Evolutionary conservation across 495 filamentous ascomycete species (phyloP), one percentile per base, ranked within the genome.

Genomic region (Penicillium angulare): DNA sequence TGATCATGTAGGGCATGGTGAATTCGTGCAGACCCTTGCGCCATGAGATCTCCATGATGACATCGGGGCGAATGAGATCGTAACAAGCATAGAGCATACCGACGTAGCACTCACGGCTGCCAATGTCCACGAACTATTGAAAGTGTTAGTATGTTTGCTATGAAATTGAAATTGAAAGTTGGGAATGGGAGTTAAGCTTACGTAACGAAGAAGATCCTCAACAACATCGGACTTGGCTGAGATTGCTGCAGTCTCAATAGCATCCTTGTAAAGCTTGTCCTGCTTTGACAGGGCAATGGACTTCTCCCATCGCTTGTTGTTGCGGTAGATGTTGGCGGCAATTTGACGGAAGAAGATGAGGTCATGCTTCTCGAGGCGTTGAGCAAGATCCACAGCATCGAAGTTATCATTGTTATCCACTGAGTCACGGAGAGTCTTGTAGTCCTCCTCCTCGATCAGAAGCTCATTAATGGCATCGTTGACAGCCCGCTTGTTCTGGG

Each of bases 1-100:
- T 97, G 80, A 99, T 97, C 90, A 99, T 95, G 78, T 91, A 99
- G 13, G 95, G 95, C 95, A 99, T 97, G 48, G 92, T 95, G 76
- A 95, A 97, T 78, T 99, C 95, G 54, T 86, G 84, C 29, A 99
- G 85, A 45, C 91, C 89, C 67, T 95, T 79, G 59, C 95, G 92
- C 95, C 95, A 99, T 46, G 92, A 96, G 43, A 99, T 78, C 75
- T 99, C 95, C 75, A 99, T 83, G 50, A 97, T 86, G 34, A 90
- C 79, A 56, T 96, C 87, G 10, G 95, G 86, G 15, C 87, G 88
- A 63, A 99, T 92, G 42, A 99, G 84, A 51, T 99, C 95, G 72
- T 99, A 96, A 80, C 95, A 99, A 43, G 95, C 85, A 63, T 99
- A 99, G 47, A 99, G 81, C 92, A 97, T 97, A 56, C 91, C 95